phyloP scores from a whole-genome alignment of 495 filamentous ascomycete species.

The Podospora pseudopauciseta region DNA sequence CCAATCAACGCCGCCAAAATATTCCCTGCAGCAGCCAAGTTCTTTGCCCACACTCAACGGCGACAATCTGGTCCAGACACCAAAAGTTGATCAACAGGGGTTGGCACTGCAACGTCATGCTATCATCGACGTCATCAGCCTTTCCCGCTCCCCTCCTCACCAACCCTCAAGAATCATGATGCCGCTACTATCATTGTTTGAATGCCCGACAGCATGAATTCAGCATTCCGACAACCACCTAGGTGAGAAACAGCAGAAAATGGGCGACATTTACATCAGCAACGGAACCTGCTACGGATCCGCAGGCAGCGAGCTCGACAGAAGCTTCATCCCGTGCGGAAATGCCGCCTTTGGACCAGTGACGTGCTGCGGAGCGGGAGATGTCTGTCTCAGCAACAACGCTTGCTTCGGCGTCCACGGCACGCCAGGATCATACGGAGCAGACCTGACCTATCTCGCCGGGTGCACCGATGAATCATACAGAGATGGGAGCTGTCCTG shows the following conservation, averaged over 20 bases:
- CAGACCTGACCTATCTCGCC: slow-evolving; percentile 26
- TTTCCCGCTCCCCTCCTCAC: not conserved
- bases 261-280: slow-evolving; percentile 24
- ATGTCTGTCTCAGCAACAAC: slow-evolving; percentile 26
- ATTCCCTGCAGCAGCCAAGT: not conserved
- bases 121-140: not conserved
- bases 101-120: not conserved
- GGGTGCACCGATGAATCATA: slow-evolving; percentile 29
- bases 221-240: not conserved
- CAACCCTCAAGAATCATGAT: not conserved
- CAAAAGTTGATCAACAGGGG: not conserved
- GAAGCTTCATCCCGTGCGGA: slow-evolving; percentile 29
- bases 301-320: slow-evolving; percentile 23
- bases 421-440: slow-evolving; percentile 19
- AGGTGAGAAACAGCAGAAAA: not conserved
- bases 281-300: slow-evolving; percentile 30
- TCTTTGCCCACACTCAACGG: not conserved
- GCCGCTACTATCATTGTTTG: not conserved
- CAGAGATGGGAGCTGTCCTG: slow-evolving; percentile 22
- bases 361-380: slow-evolving; percentile 27
- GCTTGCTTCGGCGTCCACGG: slow-evolving; percentile 27
- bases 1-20: not conserved
- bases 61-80: not conserved
- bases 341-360: slow-evolving; percentile 26
- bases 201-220: not conserved